Evolutionary conservation across 2,329 filamentous ascomycete species (phyloP).

Genomic region (Xenosphaeropsis pyriputrescens): DNA sequence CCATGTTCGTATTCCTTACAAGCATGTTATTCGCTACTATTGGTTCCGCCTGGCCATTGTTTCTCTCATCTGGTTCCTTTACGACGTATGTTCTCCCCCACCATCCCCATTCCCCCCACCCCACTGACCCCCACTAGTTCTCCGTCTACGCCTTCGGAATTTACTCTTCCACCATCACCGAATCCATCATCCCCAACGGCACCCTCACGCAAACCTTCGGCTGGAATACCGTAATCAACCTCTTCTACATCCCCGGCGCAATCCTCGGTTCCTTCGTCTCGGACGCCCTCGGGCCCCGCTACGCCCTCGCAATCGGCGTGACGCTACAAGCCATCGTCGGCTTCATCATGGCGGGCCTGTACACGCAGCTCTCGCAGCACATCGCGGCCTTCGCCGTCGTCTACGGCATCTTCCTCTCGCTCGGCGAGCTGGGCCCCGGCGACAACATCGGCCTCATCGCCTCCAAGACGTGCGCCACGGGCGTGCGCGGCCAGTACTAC

Average conservation of each 20-base stretch:
- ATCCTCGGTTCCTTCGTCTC: slow-evolving; percentile 62
- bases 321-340: slow-evolving; percentile 61
- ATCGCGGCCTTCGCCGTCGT: slow-evolving; percentile 67
- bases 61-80: slow-evolving; percentile 72
- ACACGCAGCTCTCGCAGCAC: slow-evolving; percentile 53
- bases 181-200: slow-evolving; percentile 43
- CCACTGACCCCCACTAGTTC: slow-evolving; percentile 33
- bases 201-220: slow-evolving; percentile 68
- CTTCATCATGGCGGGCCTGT: slow-evolving; percentile 78
- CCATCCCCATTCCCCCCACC: not conserved
- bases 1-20: slow-evolving; percentile 35
- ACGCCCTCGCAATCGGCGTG: slow-evolving; percentile 59
- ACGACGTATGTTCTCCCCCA: slow-evolving; percentile 36
- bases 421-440: slow-evolving; percentile 73
- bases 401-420: slow-evolving; percentile 62
- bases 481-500: slow-evolving; percentile 69
- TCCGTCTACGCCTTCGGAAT: slow-evolving; percentile 75
- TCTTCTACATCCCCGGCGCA: slow-evolving; percentile 80
- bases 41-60: slow-evolving; percentile 58
- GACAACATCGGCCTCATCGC: slow-evolving; percentile 85
- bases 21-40: slow-evolving; percentile 48
- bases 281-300: slow-evolving; percentile 66
- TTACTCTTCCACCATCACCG: slow-evolving; percentile 64
- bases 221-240: slow-evolving; percentile 78
- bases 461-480: slow-evolving; percentile 76